A percentile compares a stretch with the other conserved stretches of the same genome.
phyloP scores from a whole-genome alignment of 495 filamentous ascomycete species.

The Bacidia gigantensis region DNA sequence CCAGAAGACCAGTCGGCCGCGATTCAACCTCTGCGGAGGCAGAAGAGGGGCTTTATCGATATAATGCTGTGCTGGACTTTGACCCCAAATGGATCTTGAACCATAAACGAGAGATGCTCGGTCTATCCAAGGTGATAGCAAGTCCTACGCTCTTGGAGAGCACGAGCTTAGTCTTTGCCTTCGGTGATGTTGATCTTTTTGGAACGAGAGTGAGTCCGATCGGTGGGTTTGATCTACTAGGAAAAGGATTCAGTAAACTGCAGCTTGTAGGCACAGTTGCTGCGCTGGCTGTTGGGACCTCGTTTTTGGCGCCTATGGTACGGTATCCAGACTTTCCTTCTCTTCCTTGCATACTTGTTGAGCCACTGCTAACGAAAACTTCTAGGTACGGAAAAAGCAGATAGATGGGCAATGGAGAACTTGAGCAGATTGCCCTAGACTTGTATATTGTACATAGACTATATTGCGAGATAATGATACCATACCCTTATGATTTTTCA shows the following conservation, averaged over 20 bases:
- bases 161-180: conserved; percentile 82
- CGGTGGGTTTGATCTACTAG: conserved; percentile 78
- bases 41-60: conserved; percentile 72
- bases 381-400: conserved; percentile 19
- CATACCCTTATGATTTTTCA: too few relatives aligned
- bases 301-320: conserved; percentile 75
- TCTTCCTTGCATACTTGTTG: neutral
- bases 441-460: neutral
- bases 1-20: conserved; percentile 72
- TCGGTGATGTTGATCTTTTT: conserved; percentile 69
- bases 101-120: conserved; percentile 71
- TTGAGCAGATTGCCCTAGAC: neutral
- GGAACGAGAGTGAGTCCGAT: conserved; percentile 75
- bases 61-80: conserved; percentile 64
- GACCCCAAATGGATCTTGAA: conserved; percentile 69
- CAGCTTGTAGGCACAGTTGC: conserved; percentile 72
- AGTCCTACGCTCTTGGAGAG: conserved; percentile 76
- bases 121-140: conserved; percentile 57
- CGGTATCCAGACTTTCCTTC: conserved; percentile 18
- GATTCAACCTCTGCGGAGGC: conserved; percentile 66
- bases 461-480: too few relatives aligned
- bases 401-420: conserved; percentile 18
- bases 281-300: conserved; percentile 58
- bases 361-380: neutral
- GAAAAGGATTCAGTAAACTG: conserved; percentile 82